Evolutionary conservation across 768 basidiomycete species (phyloP), one percentile per base, ranked within the genome.

Genomic region (Mycena olivaceomarginata): DNA sequence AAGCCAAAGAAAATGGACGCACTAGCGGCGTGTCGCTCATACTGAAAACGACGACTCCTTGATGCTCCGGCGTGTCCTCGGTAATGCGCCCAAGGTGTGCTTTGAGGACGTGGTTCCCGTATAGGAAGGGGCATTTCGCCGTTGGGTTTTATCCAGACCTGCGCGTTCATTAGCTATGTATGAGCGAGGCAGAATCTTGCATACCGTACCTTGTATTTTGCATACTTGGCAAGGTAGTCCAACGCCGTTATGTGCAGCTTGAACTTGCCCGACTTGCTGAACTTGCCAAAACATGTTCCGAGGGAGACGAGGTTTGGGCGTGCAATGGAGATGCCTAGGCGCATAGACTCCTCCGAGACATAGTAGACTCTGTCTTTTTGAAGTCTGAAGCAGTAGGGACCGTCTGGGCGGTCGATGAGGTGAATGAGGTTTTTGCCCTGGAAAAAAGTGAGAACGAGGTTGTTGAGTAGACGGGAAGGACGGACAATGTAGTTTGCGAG

Each of bases 61-160:
- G 98, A 83, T 99, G 98, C 83, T 99, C 98, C 13, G 98, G 98
- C 4, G 98, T 98, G 82, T 99, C 98, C 84, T 99, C 98, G 64
- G 98, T 99, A 84, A 99, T 99, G 75, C 98, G 92, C 20, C 98
- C 98, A n/a, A 99, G 89, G 86, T 99, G 98, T 11, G 98, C 98
- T 87, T 99, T 99, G 78, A 99, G 92, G 75, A 99, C 94, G 87
- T 99, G 98, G 83, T 99, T 99, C 72, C 98, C 98, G 82, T 99
- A 99, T 48, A 99, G 88, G 90, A 98, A 99, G 1, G 1, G 98
- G 98, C 94, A 99, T 98, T 87, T 99, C 98, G 82, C 98, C 98
- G 79, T 99, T 98, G 37, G 98, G 94, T 85, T 99, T 99, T 84
- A 99, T 97, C 98, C 98, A 99, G 20, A 99, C 92, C 98, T 99